Evolutionary conservation across 2,329 filamentous ascomycete species (phyloP), one percentile per base, ranked within the genome.

Genomic region (Nemania bipapillata): DNA sequence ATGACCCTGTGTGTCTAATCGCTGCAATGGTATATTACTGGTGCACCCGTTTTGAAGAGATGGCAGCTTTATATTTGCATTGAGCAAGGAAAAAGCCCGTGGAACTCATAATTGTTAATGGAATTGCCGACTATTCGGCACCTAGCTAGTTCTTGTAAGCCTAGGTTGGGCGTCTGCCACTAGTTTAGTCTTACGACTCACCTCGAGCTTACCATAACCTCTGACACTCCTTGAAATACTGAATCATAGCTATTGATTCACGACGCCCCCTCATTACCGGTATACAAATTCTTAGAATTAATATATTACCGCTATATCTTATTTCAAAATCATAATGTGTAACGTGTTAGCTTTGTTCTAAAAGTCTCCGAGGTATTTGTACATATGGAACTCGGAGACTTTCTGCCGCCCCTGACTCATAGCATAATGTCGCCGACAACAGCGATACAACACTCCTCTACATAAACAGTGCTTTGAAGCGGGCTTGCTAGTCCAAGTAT

Each of bases 1-100:
- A 12, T 71, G 54, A 64, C 61, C 11, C 32, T 67, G 22, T 71
- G 69, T 26, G 12, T 6, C 57, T 32, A 54, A 7, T 54, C 30
- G 11, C 8, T 15, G 12, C 17, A 7, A 37, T 26, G 37, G 7
- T 26, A 28, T 45, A 9, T 30, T 47, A 2, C n/a, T 3, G 11
- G 8, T 30, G 20, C 3, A 17, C 17, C n/a, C 12, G 4, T 12
- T 54, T 3, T 53, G 7, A 2, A 22, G 17, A 5, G 17, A 42
- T 24, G 20, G 47, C 2, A 12, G 20, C 47, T 11, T 6, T 50
- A 50, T 2, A 5, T 35, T 45, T n/a, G 12, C 15, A n/a, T n/a
- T n/a, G n/a, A n/a, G n/a, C n/a, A n/a, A n/a, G n/a, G n/a, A n/a
- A n/a, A n/a, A n/a, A n/a, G n/a, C n/a, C n/a, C n/a, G n/a, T n/a